These are phyloP conservation scores for Starmerella bombi DNA, from an alignment of 805 yeast genomes.

Conservation along the genomic window DNA sequence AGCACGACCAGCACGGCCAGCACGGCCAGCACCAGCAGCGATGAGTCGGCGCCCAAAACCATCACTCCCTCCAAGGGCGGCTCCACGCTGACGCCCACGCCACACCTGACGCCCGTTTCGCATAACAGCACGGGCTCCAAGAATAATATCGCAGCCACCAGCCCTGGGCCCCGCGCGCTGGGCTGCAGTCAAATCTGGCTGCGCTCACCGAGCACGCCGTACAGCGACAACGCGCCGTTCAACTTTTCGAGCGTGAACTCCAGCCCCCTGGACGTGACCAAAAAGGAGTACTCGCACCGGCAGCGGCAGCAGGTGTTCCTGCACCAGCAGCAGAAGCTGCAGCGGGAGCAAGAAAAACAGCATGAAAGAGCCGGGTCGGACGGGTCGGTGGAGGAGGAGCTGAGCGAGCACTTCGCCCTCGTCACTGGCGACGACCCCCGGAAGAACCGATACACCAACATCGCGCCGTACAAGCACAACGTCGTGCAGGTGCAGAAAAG, in stretches of 20 bases:
- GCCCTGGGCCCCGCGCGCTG: slow-evolving; percentile 5
- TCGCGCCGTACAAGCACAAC: slow-evolving; percentile 75
- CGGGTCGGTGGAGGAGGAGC: background rate
- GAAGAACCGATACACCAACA: slow-evolving; percentile 79
- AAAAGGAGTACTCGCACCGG: slow-evolving; percentile 4
- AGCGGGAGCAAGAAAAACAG: background rate
- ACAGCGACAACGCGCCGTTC: slow-evolving; percentile 3
- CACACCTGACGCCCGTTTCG: background rate
- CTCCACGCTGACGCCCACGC: background rate
- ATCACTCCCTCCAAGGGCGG: no score
- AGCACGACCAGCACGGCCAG: no score
- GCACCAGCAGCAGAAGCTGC: slow-evolving; percentile 2
- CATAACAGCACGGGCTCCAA: no score
- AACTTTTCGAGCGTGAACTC: slow-evolving; percentile 1
- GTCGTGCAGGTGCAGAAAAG: slow-evolving; percentile 44
- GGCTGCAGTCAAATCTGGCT: no score
- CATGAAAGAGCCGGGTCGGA: background rate
- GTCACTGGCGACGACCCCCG: slow-evolving; percentile 74
- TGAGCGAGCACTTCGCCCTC: slow-evolving; percentile 32
- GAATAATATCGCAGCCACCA: background rate
- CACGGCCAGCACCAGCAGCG: background rate
- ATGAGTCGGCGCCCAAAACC: no score
- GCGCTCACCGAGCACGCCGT: slow-evolving; percentile 12
- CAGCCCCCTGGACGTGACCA: slow-evolving; percentile 1
- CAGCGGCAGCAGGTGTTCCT: slow-evolving; percentile 4